Evolutionary conservation across 1,284 basidiomycete genomes (phyloP), one percentile per base, ranked within the genome.

Genomic region (Exsudoporus floridanus): DNA sequence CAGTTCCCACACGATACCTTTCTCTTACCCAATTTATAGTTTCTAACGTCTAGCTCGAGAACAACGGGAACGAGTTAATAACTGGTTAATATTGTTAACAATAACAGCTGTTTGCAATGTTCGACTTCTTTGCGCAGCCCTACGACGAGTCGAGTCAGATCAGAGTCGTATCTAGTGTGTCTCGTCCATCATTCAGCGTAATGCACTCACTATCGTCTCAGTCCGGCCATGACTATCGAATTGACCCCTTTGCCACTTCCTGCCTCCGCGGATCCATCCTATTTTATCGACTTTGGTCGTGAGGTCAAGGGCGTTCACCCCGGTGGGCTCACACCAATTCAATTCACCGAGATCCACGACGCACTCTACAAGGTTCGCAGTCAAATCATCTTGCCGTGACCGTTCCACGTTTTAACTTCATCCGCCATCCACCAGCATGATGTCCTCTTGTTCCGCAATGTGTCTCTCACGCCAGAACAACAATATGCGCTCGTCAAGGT

Each of bases 401-500:
- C 78, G 13, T 30, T 8, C 27, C 49, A 42, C 36, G 21, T 47
- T 25, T 47, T 31, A 3, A 36, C 27, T 36, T 6, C 25, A 28
- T 19, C 30, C 28, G 46, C 14, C 12, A 27, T 21, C 38, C 49
- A 49, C 37, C 56, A 93, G 89, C 77, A 94, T 61, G 79, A 81
- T 46, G 81, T 80, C 33, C 77, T 94, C 28, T 76, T 93, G 49
- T 93, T 94, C 75, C 79, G 87, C 52, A 72, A 86, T 63, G 78
- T 79, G 28, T 74, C 79, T 34, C 67, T 94, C 28, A 81, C 83
- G 3, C 91, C 92, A 0, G 88, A 91, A 70, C 85, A 91, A 66
- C 92, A 94, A 65, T 92, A 86, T 70, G 82, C 81, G 19, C 70
- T 94, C 54, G 91, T 90, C 9, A 90, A 91, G 79, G 90, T 87